These are phyloP conservation scores for Talaromyces verruculosus DNA, from an alignment of 2,329 filamentous ascomycete genomes.

Conservation along the genomic window DNA sequence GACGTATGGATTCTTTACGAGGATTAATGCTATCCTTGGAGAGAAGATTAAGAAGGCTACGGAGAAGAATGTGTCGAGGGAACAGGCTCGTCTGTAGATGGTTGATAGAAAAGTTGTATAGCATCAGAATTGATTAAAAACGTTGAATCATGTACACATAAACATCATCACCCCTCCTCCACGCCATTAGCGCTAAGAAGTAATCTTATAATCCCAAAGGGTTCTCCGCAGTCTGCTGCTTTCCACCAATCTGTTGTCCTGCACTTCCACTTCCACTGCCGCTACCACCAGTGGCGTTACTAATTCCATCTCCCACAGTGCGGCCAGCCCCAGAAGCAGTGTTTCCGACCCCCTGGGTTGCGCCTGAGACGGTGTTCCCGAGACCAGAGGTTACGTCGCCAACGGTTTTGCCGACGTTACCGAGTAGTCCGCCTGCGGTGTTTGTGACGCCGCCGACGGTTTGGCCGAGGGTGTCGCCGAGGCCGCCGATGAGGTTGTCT, in stretches of 20 bases:
- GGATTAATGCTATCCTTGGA: conserved; percentile 57
- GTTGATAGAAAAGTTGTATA: neutral
- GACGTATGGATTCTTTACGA: conserved; percentile 62
- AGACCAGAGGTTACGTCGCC: conserved; percentile 29
- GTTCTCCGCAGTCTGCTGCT: conserved; percentile 28
- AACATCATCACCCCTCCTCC: neutral
- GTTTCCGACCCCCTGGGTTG: conserved; percentile 27
- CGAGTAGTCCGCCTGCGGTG: conserved; percentile 28
- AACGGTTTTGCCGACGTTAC: conserved; percentile 32
- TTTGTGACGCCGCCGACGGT: conserved; percentile 29
- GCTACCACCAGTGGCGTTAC: conserved; percentile 4
- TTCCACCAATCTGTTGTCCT: conserved; percentile 18
- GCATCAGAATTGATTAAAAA: conserved; percentile 1
- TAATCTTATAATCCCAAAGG: conserved; percentile 26
- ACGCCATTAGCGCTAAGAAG: neutral
- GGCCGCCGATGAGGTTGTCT: conserved; percentile 23
- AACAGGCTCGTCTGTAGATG: conserved; percentile 32
- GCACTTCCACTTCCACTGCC: neutral
- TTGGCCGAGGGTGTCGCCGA: conserved; percentile 30
- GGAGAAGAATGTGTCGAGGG: conserved; percentile 40
- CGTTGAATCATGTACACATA: neutral
- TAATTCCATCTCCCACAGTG: conserved; percentile 27
- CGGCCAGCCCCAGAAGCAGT: conserved; percentile 29
- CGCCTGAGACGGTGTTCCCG: conserved; percentile 33
- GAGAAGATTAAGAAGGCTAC: conserved; percentile 54